Evolutionary conservation across 805 yeast genomes (phyloP), one percentile per base, ranked within the genome.

Genomic region (Brettanomyces sp.): DNA sequence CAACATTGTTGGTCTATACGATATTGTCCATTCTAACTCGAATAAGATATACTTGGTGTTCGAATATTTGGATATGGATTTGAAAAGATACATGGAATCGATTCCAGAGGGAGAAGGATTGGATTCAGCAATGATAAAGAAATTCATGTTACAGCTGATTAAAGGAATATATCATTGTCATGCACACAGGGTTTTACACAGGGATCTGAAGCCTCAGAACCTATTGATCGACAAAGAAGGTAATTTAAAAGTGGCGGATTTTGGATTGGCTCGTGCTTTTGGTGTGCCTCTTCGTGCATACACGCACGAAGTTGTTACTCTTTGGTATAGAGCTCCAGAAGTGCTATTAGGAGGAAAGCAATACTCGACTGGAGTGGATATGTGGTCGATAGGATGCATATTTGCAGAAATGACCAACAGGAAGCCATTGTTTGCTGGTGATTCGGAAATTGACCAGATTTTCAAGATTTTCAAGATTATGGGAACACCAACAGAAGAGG

Each of bases 351-450:
- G 99, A 12, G 96, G 97, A 3, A 86, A 95, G 55, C 97, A 93
- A 59, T 93, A 93, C 65, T 87, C 96, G 34, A 93, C 98, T 0
- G 97, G 98, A 18, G 96, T 93, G 44, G 99, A 93, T 64, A 89
- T 93, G 85, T 93, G 99, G 99, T 87, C 96, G 9, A 85, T 91
- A 50, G 99, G 99, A 13, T 90, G 97, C 62, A 93, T 93, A 42
- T 85, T 93, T 64, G 99, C 97, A 5, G 99, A 93, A 63, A 90
- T 93, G 98, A 88, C 90, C 47, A 87, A 89, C 56, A 80, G 99
- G 46, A 87, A 87, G 63, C 97, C 99, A 7, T 65, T 93, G 45
- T 91, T 93, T 68, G 95, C 98, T 0, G 99, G 99, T 5, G 96
- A 93, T 63, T 88, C 96, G 9, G 99, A 93, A 63, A 95, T 93